These are phyloP conservation scores for Exophiala oligosperma DNA, from an alignment of 2,329 filamentous ascomycete genomes.

Conservation along the genomic window DNA sequence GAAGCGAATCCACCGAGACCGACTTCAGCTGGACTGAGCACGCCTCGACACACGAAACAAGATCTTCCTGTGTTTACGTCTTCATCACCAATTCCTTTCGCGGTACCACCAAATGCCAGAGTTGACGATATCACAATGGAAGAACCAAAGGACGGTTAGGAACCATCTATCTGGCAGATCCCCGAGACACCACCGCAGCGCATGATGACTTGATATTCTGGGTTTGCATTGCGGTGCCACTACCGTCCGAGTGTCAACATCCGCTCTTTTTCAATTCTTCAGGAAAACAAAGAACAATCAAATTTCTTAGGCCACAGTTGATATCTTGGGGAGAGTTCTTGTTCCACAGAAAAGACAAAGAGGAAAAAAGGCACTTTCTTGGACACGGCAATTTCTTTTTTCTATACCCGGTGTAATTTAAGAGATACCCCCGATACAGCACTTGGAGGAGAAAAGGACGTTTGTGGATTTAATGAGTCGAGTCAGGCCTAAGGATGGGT, in stretches of 20 bases:
- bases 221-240: not conserved
- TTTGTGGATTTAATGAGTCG: not conserved
- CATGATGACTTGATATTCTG: not conserved
- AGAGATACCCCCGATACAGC: not conserved
- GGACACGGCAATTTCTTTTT: no score
- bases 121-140: not conserved
- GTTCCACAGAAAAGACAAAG: no score
- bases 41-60: slow-evolving; percentile 36
- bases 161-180: slow-evolving; percentile 41
- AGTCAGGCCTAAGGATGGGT: no score
- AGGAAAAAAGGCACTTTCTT: no score
- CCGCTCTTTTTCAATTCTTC: no score
- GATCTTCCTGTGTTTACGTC: slow-evolving; percentile 53
- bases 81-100: slow-evolving; percentile 46
- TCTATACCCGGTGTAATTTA: not conserved
- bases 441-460: not conserved
- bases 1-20: not conserved
- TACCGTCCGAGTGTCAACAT: no score
- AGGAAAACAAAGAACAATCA: no score
- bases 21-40: slow-evolving; percentile 4
- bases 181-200: slow-evolving; percentile 41
- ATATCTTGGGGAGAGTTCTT: no score
- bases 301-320: no score
- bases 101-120: slow-evolving; percentile 10
- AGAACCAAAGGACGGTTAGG: not conserved